Evolutionary conservation across 257 asterid species (phyloP), one percentile per base, ranked within the genome.

Genomic region (Solanum neorickii): DNA sequence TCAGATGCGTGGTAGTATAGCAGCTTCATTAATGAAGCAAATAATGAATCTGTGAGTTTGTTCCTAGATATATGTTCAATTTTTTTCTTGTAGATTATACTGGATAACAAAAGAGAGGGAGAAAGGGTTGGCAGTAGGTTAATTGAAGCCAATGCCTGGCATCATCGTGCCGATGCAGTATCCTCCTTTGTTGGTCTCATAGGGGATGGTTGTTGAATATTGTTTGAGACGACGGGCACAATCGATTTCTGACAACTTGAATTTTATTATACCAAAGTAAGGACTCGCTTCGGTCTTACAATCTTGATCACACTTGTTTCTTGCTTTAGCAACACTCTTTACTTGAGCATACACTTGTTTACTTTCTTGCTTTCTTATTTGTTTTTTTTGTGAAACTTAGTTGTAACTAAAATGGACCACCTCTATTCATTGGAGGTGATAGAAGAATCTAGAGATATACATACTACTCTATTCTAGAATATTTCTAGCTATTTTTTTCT

Each of bases 81-180:
- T 46, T 86, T 83, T 49, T 37, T 29, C 46, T 29, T 66, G 65
- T 86, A 95, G 98, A 92, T 90, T 92, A 83, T 97, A 91, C 86
- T 93, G 96, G 98, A 91, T 94, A 84, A 95, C 99, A 72, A 95
- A 92, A 94, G 92, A 88, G 97, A 94, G 44, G 99, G 98, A 65
- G 99, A 96, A 89, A 94, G 89, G 91, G 90, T 93, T 21, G 98
- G 98, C 89, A 97, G 99, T 87, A 98, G 97, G 75, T 96, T 96
- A 88, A 93, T 96, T 98, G 95, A 93, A 93, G 99, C 98, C 77
- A 97, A 97, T 89, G 99, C 99, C 82, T 97, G 99, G 99, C 99
- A 97, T 92, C 99, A 97, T 76, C 98, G 98, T 25, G 95, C 98
- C 2, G 99, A 96, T 94, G 97, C 99, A 91, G 86, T 95, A 92